Percentiles rank a stretch among this genome's conserved stretches.
These are phyloP conservation scores for Stagonosporopsis cucurbitacearum DNA, from an alignment of 2,329 filamentous ascomycete genomes.

Conservation along the genomic window DNA sequence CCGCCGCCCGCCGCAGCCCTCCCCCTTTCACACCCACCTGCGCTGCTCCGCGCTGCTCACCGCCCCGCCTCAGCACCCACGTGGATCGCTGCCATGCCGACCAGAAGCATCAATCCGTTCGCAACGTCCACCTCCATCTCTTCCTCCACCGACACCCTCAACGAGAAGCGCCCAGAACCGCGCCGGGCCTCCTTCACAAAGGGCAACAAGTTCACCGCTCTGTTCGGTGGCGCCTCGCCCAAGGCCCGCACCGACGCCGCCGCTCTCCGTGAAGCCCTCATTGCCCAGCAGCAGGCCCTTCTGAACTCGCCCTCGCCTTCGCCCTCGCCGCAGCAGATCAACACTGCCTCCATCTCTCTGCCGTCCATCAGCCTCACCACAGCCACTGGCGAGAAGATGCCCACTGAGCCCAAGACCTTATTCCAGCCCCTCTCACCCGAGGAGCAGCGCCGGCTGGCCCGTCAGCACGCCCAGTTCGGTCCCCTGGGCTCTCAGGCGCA, in stretches of 20 bases:
- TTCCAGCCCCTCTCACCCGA: conserved; percentile 88
- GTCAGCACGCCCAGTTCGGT: conserved; percentile 88
- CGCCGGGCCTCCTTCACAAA: conserved; percentile 62
- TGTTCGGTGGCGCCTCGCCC: conserved; percentile 82
- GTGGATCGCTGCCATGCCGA: conserved; percentile 61
- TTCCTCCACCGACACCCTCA: conserved; percentile 58
- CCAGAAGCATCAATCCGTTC: conserved; percentile 66
- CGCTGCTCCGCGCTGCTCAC: background rate
- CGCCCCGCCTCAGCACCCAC: background rate
- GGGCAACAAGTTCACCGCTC: conserved; percentile 74
- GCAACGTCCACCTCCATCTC: conserved; percentile 59
- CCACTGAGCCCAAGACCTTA: conserved; percentile 76
- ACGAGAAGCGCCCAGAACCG: conserved; percentile 61
- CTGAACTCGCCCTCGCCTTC: conserved; percentile 63
- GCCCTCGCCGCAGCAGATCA: conserved; percentile 67
- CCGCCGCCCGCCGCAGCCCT: conserved; percentile 1
- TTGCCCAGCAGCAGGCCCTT: conserved; percentile 63
- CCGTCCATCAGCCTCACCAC: conserved; percentile 93
- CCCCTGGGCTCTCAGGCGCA: conserved; percentile 81
- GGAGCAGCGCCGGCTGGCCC: conserved; percentile 76
- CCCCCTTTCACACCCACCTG: conserved; percentile 7
- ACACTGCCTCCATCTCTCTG: conserved; percentile 75
- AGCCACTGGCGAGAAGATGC: conserved; percentile 76
- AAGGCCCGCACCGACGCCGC: conserved; percentile 71
- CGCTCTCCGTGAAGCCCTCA: conserved; percentile 71